Base-by-base conservation (phyloP, 805 yeast species). In the Cyberlindnera euphorbiae region DNA sequence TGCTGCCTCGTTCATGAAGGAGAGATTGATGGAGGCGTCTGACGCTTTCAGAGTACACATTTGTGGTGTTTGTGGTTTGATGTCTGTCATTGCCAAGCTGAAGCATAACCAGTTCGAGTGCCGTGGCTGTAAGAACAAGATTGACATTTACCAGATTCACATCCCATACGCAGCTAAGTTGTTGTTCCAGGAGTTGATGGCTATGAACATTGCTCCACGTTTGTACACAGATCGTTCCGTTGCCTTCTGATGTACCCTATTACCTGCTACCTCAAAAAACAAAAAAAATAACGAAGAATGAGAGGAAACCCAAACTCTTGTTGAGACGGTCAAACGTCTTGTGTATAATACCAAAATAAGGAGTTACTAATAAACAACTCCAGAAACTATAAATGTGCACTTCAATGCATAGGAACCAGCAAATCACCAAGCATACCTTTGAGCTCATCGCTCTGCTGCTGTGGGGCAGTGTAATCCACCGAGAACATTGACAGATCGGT, bases 151-250 rank as follows among this genome's bases (percentile, higher is more conserved):
- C 66, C 99, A 93, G 72, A 84, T 89, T 49, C 95, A 90, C 58
- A 86, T 93, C 56, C 99, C 99, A 32, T 93, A 93, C 62, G 99
- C 99, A 32, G 98, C 98, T 36, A 93, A 93, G 68, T 73, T 93
- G 59, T 69, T 93, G 61, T 93, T 93, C 87, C 99, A 93, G 69
- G 99, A 93, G 68, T 75, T 93, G 58, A 93, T 93, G 97, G 96
- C 98, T 28, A 93, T 93, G 99, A 93, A 93, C 64, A 93, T 93
- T 55, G 83, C 96, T 15, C 98, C 97, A 37, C 80, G 98, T 66
- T 65, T 90, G 69, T 90, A 90, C 64, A 87, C 97, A n/a, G 96
- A 90, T 51, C 78, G 89, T 51, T 77, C 88, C 9, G 84, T 82
- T 6, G 64, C 70, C 12, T 61, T 71, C 23, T 50, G 34, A 50